Conservation (phyloP, 129 eudicot species). For the Dittrichia graveolens region DNA sequence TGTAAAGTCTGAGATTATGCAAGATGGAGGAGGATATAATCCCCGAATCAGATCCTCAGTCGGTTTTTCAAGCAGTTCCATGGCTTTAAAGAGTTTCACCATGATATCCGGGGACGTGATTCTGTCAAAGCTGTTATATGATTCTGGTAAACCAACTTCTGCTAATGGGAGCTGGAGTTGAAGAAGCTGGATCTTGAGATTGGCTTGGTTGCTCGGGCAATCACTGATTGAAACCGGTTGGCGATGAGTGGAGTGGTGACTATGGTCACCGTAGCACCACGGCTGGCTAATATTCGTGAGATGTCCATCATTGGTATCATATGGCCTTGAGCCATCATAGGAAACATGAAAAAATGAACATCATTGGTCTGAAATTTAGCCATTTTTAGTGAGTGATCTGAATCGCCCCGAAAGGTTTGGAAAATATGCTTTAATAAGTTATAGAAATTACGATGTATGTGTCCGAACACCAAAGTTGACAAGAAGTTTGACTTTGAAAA, state of each 20-base stretch:
- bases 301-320: constrained; percentile 52
- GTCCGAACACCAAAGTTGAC: no score
- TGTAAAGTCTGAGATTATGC: constrained; percentile 45
- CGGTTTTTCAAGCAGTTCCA: constrained; percentile 36
- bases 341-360: constrained; percentile 46
- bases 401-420: no score
- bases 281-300: constrained; percentile 40
- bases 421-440: no score
- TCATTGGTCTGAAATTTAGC: neutral
- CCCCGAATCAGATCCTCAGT: constrained; percentile 28
- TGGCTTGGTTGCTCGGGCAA: constrained; percentile 33
- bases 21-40: constrained; percentile 42
- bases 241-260: constrained; percentile 44
- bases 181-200: constrained; percentile 28
- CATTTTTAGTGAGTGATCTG: neutral
- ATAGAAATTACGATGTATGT: no score
- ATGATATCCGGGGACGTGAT: constrained; percentile 19
- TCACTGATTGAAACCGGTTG: constrained; percentile 23
- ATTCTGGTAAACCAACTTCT: constrained; percentile 49
- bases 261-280: constrained; percentile 39
- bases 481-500: no score
- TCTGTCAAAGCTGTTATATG: constrained; percentile 37
- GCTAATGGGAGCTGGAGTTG: constrained; percentile 33
- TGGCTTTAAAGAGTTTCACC: constrained; percentile 31
- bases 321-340: constrained; percentile 55